phyloP scores from a whole-genome alignment of 2,329 filamentous ascomycete species.

The Sphaerulina vaccinii region DNA sequence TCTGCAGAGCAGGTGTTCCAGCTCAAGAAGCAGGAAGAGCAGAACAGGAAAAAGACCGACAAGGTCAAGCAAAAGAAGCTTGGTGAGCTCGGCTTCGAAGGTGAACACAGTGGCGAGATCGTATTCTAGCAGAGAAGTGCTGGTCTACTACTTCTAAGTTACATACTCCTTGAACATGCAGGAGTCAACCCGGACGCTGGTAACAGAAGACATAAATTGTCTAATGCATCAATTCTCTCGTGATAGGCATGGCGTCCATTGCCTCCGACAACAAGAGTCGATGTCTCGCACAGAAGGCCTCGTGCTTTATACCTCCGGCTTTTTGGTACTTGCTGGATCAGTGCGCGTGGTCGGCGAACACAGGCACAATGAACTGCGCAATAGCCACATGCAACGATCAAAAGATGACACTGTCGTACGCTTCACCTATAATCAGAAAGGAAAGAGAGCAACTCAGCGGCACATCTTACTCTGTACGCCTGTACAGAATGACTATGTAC shows the following conservation, averaged over 20 bases:
- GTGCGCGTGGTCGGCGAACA: background rate
- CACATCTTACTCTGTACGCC: too few relatives aligned
- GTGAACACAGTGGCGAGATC: constrained; percentile 75
- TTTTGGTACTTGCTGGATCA: background rate
- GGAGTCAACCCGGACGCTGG: constrained; percentile 23
- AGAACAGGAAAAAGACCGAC: constrained; percentile 67
- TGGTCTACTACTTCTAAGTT: constrained; percentile 22
- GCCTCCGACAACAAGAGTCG: background rate
- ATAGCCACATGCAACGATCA: background rate
- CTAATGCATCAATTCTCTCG: background rate
- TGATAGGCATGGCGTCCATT: background rate
- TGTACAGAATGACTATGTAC: too few relatives aligned
- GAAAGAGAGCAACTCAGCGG: too few relatives aligned
- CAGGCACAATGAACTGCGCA: background rate
- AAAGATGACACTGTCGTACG: too few relatives aligned
- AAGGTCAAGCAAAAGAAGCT: constrained; percentile 71
- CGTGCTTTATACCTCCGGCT: background rate
- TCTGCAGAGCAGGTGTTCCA: constrained; percentile 68
- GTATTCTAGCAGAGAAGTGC: constrained; percentile 52
- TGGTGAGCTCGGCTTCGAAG: constrained; percentile 79
- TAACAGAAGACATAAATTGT: background rate
- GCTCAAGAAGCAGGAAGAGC: constrained; percentile 70
- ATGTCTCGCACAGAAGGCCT: background rate
- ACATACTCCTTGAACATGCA: constrained; percentile 40
- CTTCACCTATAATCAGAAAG: too few relatives aligned